Conservation (phyloP, 2,329 filamentous ascomycete species). For the Diaporthe sp. region DNA sequence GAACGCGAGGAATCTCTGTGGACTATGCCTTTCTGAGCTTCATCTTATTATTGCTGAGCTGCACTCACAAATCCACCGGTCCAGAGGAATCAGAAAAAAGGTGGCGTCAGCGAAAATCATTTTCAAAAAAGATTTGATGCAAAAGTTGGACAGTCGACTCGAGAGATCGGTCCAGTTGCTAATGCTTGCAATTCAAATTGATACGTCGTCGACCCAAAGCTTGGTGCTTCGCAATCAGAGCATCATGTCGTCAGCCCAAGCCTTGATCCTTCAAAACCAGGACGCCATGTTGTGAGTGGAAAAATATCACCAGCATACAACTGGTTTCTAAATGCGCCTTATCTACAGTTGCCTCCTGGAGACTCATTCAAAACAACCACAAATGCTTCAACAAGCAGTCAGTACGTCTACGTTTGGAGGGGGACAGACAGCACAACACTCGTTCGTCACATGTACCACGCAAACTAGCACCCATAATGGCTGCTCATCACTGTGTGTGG, state of each 20-base stretch:
- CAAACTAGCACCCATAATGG: fast-evolving
- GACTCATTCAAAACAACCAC: neutral
- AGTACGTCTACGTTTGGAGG: neutral
- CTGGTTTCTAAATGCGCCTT: neutral
- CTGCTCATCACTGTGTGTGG: too few relatives aligned
- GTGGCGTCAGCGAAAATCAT: neutral
- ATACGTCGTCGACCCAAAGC: neutral
- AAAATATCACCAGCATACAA: too few relatives aligned
- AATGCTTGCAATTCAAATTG: neutral
- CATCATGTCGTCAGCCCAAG: neutral
- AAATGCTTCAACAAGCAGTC: neutral
- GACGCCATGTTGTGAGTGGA: neutral
- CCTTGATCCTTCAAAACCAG: neutral
- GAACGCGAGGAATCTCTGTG: neutral
- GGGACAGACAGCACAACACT: neutral
- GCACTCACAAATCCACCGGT: neutral
- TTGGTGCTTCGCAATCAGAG: neutral
- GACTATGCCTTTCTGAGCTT: neutral
- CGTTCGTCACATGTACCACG: neutral
- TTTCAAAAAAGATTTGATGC: neutral
- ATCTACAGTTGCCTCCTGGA: neutral
- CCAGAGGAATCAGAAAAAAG: neutral
- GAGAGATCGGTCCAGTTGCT: neutral
- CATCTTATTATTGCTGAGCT: neutral
- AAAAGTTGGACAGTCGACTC: neutral